These are phyloP conservation scores for Vitis amurensis DNA, from an alignment of 164 flowering plant genomes.

Conservation along the genomic window DNA sequence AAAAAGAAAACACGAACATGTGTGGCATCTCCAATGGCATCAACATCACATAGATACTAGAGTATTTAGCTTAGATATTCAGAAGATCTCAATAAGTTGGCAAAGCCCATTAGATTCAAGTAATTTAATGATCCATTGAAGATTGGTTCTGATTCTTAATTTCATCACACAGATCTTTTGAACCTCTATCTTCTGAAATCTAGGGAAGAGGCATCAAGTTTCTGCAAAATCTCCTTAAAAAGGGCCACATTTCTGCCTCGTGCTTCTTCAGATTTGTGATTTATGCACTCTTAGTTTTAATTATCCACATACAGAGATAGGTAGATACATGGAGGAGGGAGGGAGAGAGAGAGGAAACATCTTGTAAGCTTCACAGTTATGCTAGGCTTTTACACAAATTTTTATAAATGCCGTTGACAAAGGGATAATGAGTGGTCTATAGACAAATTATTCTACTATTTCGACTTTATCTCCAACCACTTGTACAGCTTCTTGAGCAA, in stretches of 20 bases:
- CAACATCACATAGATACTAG: conserved; percentile 24
- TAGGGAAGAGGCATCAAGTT: conserved; percentile 23
- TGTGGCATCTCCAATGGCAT: conserved; percentile 12
- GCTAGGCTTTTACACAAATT: conserved; percentile 30
- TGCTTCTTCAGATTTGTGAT: conserved; percentile 25
- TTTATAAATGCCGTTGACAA: conserved; percentile 46
- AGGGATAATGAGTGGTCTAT: conserved; percentile 16
- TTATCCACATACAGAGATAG: conserved; percentile 6
- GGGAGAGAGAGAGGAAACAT: conserved; percentile 46
- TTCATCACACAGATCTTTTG: conserved; percentile 30
- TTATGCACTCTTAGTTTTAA: background rate
- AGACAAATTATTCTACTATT: conserved; percentile 29
- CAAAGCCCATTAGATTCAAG: conserved; percentile 26
- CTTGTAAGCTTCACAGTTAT: conserved; percentile 51
- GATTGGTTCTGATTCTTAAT: conserved; percentile 31
- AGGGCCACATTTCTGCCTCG: conserved; percentile 37
- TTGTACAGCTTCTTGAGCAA: conserved; percentile 37
- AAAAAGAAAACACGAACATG: conserved; percentile 10
- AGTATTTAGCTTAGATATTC: conserved; percentile 55
- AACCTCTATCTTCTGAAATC: conserved; percentile 45
- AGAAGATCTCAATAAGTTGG: conserved; percentile 34
- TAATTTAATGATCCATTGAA: conserved; percentile 24
- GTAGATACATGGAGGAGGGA: conserved; percentile 8
- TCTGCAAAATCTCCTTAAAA: conserved; percentile 31
- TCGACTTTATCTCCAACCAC: conserved; percentile 51